Conservation (phyloP, 768 basidiomycete genomes). For the Pleurotus sapidus region DNA sequence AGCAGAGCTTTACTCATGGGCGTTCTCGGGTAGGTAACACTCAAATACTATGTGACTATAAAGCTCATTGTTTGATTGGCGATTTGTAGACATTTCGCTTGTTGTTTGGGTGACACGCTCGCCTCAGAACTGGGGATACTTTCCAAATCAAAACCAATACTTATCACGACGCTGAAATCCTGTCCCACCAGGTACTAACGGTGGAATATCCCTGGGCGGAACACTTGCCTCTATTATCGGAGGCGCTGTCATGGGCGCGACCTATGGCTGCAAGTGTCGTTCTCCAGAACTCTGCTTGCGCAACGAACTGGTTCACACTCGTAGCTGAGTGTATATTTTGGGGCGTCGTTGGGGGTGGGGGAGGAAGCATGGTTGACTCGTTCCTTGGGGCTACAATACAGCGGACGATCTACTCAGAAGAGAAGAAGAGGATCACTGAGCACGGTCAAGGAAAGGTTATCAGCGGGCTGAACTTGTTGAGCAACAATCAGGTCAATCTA, state of each 20-base stretch:
- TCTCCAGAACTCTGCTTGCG: slow-evolving; percentile 60
- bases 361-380: slow-evolving; percentile 89
- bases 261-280: slow-evolving; percentile 54
- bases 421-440: slow-evolving; percentile 61
- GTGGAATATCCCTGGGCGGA: slow-evolving; percentile 76
- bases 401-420: slow-evolving; percentile 66
- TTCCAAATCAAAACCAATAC: slow-evolving; percentile 60
- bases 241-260: slow-evolving; percentile 67
- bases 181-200: slow-evolving; percentile 93
- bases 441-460: slow-evolving; percentile 48
- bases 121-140: slow-evolving; percentile 93
- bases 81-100: slow-evolving; percentile 71
- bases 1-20: slow-evolving; percentile 63
- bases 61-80: not conserved
- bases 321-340: slow-evolving; percentile 46
- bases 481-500: slow-evolving; percentile 75
- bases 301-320: slow-evolving; percentile 32
- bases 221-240: slow-evolving; percentile 72
- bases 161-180: slow-evolving; percentile 72
- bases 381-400: slow-evolving; percentile 87
- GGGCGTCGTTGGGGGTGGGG: slow-evolving; percentile 64
- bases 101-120: slow-evolving; percentile 88
- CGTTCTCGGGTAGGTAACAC: slow-evolving; percentile 55
- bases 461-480: slow-evolving; percentile 66
- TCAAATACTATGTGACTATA: not conserved